Conservation (phyloP, 352 stramenopile species). For the Phytophthora sp. region DNA sequence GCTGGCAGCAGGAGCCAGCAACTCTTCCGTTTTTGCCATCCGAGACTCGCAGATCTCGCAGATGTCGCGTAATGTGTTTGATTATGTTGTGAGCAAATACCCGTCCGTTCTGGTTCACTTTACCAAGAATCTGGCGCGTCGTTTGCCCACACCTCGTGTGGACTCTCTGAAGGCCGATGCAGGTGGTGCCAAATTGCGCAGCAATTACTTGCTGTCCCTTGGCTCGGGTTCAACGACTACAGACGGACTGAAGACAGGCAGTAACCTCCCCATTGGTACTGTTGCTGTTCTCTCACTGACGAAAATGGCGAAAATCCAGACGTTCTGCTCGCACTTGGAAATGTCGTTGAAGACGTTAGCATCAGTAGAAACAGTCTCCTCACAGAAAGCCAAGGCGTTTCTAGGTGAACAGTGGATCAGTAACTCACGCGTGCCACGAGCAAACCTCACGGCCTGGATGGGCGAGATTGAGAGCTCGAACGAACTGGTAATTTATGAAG, state of each 20-base stretch:
- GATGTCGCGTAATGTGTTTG: conserved; percentile 87
- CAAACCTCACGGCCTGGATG: conserved; percentile 82
- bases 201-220: conserved; percentile 68
- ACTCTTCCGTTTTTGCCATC: conserved; percentile 86
- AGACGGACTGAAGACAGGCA: conserved; percentile 29
- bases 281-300: conserved; percentile 82
- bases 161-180: conserved; percentile 45
- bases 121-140: conserved; percentile 74
- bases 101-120: conserved; percentile 82
- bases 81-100: conserved; percentile 77
- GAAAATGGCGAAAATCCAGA: conserved; percentile 74
- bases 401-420: conserved; percentile 76
- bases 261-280: conserved; percentile 63
- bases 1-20: conserved; percentile 71
- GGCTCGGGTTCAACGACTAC: conserved; percentile 34
- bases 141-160: conserved; percentile 52
- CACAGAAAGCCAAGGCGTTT: conserved; percentile 63
- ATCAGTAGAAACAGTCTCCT: conserved; percentile 74
- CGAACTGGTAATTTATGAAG: conserved; percentile 85
- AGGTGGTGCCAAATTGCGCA: conserved; percentile 39
- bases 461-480: conserved; percentile 81
- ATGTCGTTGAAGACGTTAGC: conserved; percentile 69
- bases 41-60: conserved; percentile 89
- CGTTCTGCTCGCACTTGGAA: conserved; percentile 75
- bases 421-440: conserved; percentile 65